These are phyloP conservation scores for Elaeagnus macrophylla DNA, from an alignment of 306 rosid genomes.

Conservation along the genomic window DNA sequence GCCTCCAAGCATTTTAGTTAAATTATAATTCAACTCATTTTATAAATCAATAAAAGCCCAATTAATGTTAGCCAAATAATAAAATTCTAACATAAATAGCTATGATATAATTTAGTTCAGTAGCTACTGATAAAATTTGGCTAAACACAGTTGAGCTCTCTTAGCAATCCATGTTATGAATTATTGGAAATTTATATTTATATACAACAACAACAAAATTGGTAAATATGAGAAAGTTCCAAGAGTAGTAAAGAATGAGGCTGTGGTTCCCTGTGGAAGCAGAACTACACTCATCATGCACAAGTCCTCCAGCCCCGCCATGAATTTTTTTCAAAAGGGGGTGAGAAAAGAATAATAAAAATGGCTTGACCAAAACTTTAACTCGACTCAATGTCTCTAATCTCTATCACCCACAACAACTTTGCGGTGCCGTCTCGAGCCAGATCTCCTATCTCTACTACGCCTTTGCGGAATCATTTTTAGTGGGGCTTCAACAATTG, in stretches of 20 bases:
- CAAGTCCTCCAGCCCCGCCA: slow-evolving; percentile 37
- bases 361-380: slow-evolving; percentile 35
- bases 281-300: slow-evolving; percentile 28
- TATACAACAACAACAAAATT: slow-evolving; percentile 56
- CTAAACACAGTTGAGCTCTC: slow-evolving; percentile 18
- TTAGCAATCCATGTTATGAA: slow-evolving; percentile 28
- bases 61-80: too few species aligned
- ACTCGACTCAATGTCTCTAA: slow-evolving; percentile 18
- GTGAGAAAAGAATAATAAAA: slow-evolving; percentile 24
- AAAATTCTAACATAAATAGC: too few species aligned
- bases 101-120: neutral
- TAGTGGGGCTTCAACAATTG: slow-evolving; percentile 17
- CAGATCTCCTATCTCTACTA: slow-evolving; percentile 46
- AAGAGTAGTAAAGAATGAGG: slow-evolving; percentile 22
- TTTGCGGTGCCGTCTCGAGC: slow-evolving; percentile 66
- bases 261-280: slow-evolving; percentile 26
- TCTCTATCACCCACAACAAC: slow-evolving; percentile 42
- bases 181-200: slow-evolving; percentile 26
- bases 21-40: too few species aligned
- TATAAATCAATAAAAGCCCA: too few species aligned
- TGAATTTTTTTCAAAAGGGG: slow-evolving; percentile 18
- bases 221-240: slow-evolving; percentile 12
- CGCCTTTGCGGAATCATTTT: slow-evolving; percentile 45
- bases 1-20: too few species aligned
- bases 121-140: slow-evolving; percentile 24